Conservation (phyloP, 129 eudicot species). For the Lactuca sativa region DNA sequence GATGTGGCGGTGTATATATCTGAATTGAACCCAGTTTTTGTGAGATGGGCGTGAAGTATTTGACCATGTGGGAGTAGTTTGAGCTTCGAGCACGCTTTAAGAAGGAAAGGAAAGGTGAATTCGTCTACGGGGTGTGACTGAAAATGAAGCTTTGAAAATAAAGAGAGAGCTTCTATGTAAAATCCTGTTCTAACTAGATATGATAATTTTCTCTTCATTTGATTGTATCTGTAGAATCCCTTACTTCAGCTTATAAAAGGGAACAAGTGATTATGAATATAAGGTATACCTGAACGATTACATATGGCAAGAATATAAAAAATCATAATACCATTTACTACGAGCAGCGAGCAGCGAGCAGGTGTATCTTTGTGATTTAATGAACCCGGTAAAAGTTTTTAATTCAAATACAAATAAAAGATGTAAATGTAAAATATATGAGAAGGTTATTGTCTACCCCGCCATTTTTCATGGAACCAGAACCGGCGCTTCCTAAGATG, state of each 20-base stretch:
- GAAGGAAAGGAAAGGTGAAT: slow-evolving; percentile 69
- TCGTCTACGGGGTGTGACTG: slow-evolving; percentile 40
- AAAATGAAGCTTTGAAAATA: slow-evolving; percentile 45
- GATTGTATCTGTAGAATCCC: slow-evolving; percentile 7
- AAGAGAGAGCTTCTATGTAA: slow-evolving; percentile 57
- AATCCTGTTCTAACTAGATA: slow-evolving; percentile 49
- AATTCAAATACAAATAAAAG: background rate
- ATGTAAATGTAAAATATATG: no score
- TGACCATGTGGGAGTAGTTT: slow-evolving; percentile 42
- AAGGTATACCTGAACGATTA: no score
- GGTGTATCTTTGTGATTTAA: no score
- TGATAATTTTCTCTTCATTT: slow-evolving; percentile 51
- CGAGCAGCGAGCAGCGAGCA: no score
- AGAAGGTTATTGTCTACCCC: no score
- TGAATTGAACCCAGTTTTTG: slow-evolving; percentile 52
- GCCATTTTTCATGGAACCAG: no score
- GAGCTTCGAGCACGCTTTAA: slow-evolving; percentile 71
- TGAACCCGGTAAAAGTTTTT: background rate
- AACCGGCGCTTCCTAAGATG: no score
- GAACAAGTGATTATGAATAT: no score
- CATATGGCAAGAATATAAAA: background rate
- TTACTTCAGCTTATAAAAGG: background rate
- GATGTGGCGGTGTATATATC: slow-evolving; percentile 53
- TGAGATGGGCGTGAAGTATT: slow-evolving; percentile 64
- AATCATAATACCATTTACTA: background rate